phyloP scores from a whole-genome alignment of 2,329 filamentous ascomycete genomes.

The Graphiopsis chlorocephala region DNA sequence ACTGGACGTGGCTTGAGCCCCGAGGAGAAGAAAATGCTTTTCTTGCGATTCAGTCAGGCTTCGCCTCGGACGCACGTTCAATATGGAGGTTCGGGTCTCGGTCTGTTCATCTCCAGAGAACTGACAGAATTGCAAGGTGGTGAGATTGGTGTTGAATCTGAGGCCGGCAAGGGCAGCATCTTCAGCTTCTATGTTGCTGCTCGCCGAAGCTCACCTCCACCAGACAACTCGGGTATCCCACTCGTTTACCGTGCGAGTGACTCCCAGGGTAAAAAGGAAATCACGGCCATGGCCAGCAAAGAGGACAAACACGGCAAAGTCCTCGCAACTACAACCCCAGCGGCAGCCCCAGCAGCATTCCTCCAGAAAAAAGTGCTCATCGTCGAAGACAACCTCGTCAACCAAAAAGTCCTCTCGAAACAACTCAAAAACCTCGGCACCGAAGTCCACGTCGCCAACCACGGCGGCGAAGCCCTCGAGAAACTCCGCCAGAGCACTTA shows the following conservation, averaged over 20 bases:
- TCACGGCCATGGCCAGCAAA: background rate
- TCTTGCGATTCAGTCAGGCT: constrained; percentile 76
- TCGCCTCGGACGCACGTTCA: constrained; percentile 73
- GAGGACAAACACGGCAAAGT: background rate
- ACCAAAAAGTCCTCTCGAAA: constrained; percentile 49
- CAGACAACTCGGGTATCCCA: constrained; percentile 23
- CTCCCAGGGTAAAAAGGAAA: constrained; percentile 4
- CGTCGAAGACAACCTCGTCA: constrained; percentile 47
- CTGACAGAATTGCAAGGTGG: constrained; percentile 80
- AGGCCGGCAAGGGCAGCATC: constrained; percentile 66
- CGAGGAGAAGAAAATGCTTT: constrained; percentile 70
- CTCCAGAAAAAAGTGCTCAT: constrained; percentile 35
- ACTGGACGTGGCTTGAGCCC: constrained; percentile 66
- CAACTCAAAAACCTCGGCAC: constrained; percentile 50
- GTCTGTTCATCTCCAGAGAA: constrained; percentile 74
- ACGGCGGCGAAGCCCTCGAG: constrained; percentile 50
- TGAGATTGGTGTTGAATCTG: constrained; percentile 70
- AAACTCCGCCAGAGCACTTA: constrained; percentile 38
- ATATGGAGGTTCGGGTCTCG: constrained; percentile 75
- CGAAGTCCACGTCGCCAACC: constrained; percentile 47
- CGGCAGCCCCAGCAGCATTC: constrained; percentile 5
- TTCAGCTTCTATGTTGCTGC: constrained; percentile 76
- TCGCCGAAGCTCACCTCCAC: constrained; percentile 51
- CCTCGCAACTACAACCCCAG: background rate
- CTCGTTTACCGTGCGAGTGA: constrained; percentile 4